Base-by-base conservation (phyloP, 1,284 basidiomycete species). In the Prillingera fragicola region DNA sequence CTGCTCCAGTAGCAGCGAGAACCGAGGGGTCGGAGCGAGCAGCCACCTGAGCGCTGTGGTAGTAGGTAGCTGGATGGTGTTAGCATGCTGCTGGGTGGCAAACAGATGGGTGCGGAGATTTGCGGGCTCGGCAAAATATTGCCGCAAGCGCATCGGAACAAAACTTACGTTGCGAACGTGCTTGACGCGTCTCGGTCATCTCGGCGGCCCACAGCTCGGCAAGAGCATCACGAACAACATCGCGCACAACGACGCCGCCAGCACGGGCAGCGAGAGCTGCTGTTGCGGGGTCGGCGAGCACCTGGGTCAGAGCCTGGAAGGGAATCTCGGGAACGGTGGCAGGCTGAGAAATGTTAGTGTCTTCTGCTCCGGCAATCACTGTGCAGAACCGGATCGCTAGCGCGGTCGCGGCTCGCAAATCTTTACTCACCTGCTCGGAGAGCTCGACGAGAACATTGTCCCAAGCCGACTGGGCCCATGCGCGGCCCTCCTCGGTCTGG, bases 151-250 rank as follows among this genome's bases (percentile, higher is more conserved):
- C 17, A 33, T n/a, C 5, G 31, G 33, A 33, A 31, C 1, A 26
- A 9, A 37, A 57, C 60, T 51, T 40, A 62, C 60, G 35, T 38
- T 44, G 34, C 5, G 53, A 56, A 31, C 43, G 32, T 22, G 52
- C 35, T 19, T 54, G 39, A 6, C 44, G 35, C 17, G 52, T 47
- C 21, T 43, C 21, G 5, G 54, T 29, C 5, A 62, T 41, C 33
- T 57, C 54, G 29, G 43, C 43, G 5, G 63, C 60, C 60, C 60
- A 63, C 12, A 42, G 41, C 31, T 58, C 41, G n/a, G 64, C 64
- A 18, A 62, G 48, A 1, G 45, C 43, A 48, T 69, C 66, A 15
- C 56, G 54, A 2, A 69, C 54, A 29, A 69, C 66, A 47, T 69
- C 63, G 26, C 66, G 53, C 5, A 69, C 50, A 22, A 69, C 50